Evolutionary conservation across 2,329 filamentous ascomycete genomes (phyloP).

Genomic region (Aureobasidium sp.): DNA sequence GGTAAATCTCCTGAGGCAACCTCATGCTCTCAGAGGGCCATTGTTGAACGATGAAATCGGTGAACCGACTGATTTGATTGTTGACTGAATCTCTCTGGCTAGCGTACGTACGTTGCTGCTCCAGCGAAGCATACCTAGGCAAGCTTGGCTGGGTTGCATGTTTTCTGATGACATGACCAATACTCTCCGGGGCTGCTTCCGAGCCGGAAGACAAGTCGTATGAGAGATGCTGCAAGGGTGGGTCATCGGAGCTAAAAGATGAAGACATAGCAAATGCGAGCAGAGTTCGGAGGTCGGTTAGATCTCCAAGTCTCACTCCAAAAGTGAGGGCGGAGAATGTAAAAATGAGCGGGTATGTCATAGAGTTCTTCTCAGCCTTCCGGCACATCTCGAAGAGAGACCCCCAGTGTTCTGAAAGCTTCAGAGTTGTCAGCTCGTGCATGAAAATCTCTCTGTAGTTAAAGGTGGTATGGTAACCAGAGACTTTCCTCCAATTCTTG

Average conservation of each 20-base stretch:
- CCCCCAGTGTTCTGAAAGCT: neutral
- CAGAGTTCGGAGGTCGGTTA: neutral
- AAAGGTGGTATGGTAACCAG: neutral
- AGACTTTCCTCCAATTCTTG: neutral
- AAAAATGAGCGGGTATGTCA: slow-evolving; percentile 1
- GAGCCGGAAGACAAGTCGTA: neutral
- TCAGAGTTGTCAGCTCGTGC: neutral
- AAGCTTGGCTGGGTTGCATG: neutral
- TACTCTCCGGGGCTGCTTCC: neutral
- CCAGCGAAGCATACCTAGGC: neutral
- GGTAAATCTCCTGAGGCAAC: neutral
- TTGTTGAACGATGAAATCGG: neutral
- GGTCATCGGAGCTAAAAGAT: neutral
- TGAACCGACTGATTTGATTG: neutral
- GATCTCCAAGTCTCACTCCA: neutral
- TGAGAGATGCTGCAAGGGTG: neutral
- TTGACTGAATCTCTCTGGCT: neutral
- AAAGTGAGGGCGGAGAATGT: neutral
- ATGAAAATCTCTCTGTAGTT: neutral
- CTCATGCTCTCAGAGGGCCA: neutral
- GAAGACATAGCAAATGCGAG: slow-evolving; percentile 10
- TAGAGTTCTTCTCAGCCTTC: neutral
- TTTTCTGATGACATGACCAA: neutral
- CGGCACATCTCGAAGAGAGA: neutral
- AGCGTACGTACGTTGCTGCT: neutral